phyloP scores from a whole-genome alignment of 192 early-diverging fungal genomes.

The Coemansia erecta region DNA sequence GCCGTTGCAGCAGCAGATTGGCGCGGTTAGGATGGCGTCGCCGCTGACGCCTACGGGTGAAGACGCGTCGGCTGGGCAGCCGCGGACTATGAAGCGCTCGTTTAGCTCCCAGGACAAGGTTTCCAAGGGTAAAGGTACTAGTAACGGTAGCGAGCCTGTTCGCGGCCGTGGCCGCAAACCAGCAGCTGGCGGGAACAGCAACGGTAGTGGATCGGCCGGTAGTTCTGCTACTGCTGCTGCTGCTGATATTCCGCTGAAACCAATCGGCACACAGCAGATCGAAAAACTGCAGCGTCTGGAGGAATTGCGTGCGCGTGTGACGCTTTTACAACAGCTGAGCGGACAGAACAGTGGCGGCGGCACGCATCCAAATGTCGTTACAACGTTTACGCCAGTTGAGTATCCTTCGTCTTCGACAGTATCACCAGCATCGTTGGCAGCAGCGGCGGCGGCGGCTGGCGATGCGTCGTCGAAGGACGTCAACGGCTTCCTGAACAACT shows the following conservation, averaged over 20 bases:
- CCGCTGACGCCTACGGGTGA: slow-evolving; percentile 2
- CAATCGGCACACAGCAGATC: slow-evolving; percentile 21
- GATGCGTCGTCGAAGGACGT: slow-evolving; percentile 12
- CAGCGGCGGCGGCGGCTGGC: neutral
- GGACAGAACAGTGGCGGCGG: neutral
- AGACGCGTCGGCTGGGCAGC: neutral
- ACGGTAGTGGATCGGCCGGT: neutral
- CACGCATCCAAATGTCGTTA: neutral
- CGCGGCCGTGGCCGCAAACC: slow-evolving; percentile 8
- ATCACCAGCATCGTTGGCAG: neutral
- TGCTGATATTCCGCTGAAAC: slow-evolving; percentile 1
- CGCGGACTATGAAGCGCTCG: neutral
- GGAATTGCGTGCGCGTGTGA: slow-evolving; percentile 40
- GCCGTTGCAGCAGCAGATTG: slow-evolving; percentile 3
- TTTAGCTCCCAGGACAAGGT: slow-evolving; percentile 6
- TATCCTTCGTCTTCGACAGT: neutral
- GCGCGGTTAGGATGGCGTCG: neutral
- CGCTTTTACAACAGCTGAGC: slow-evolving; percentile 44
- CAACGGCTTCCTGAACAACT: slow-evolving; percentile 44
- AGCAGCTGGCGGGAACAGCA: neutral
- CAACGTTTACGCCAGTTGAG: neutral
- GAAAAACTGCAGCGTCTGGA: slow-evolving; percentile 46
- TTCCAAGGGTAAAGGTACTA: neutral
- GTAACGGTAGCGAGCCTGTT: neutral
- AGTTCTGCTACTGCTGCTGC: neutral